Base-by-base conservation (phyloP, 2,329 filamentous ascomycete genomes). In the Bipolaris cookei region DNA sequence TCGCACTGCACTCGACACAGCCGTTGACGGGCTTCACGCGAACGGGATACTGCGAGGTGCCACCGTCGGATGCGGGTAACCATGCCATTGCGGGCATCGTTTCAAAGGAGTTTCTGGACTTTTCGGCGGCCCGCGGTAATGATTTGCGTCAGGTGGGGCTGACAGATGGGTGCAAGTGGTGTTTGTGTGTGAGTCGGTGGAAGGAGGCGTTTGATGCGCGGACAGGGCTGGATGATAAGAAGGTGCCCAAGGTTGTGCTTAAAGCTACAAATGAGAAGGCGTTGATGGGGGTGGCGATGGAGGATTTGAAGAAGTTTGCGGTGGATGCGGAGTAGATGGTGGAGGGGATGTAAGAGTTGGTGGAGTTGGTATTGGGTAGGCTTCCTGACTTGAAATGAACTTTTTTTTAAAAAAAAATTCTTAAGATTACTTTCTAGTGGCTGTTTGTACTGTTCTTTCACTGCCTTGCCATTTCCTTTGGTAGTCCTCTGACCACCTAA, bases 11-110 rank as follows among this genome's bases (percentile, higher is more conserved):
- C 76, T 84, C 81, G 34, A 83, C 82, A 53, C 78, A 80, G 45
- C 86, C 86, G 7, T 78, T 84, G 68, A 88, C 86, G 1, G 86
- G 86, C 51, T 88, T 82, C 77, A 81, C 84, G 63, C 82, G 85
- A 45, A 85, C 84, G 56, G 86, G 86, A 18, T 88, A 86, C 73
- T 88, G 86, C 75, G 78, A 83, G 58, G 80, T 83, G 4, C 83
- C 82, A 3, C 71, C 76, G 2, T 77, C 78, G 13, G 85, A 88
- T 66, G 76, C 73, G 16, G 86, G 86, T 20, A 88, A 87, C 71
- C 86, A 88, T 69, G 81, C 82, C 23, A 77, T 88, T 21, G 86
- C 85, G 1, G 82, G 79, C 63, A 66, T 84, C 25, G 76, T 88
- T 1, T 85, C 83, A 7, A 80, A 86, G 56, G 82, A 85, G 63